These are phyloP conservation scores for Athelia sp. DNA, from an alignment of 1,284 basidiomycete genomes.

Conservation along the genomic window DNA sequence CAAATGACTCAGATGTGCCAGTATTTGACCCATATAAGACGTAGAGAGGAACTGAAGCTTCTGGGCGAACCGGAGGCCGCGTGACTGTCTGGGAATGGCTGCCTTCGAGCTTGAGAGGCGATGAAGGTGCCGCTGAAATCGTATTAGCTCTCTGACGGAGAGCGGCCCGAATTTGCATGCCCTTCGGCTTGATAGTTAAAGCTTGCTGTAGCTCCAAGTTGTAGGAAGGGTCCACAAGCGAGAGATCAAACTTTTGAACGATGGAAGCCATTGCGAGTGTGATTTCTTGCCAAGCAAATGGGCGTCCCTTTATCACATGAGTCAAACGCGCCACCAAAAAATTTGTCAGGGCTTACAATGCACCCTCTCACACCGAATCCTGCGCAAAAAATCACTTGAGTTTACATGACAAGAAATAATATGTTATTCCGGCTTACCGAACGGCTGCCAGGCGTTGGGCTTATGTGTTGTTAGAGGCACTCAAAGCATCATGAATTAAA, in stretches of 20 bases:
- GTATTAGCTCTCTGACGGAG: conserved; percentile 21
- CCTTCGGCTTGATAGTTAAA: conserved; percentile 43
- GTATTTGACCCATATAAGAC: conserved; percentile 46
- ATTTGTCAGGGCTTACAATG: conserved; percentile 24
- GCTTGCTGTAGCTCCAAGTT: conserved; percentile 38
- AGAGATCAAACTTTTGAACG: conserved; percentile 41
- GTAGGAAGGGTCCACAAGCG: conserved; percentile 37
- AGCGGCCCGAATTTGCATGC: conserved; percentile 35
- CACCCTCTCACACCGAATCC: conserved; percentile 35
- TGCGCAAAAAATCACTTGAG: conserved; percentile 11
- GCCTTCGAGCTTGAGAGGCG: conserved; percentile 5
- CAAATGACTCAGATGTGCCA: conserved; percentile 47
- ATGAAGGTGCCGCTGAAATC: conserved; percentile 11
- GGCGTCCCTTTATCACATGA: conserved; percentile 21
- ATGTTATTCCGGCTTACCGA: conserved; percentile 18
- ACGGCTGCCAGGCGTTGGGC: conserved; percentile 44
- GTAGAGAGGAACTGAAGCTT: conserved; percentile 25
- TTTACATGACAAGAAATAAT: not conserved
- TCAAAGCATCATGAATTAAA: not conserved
- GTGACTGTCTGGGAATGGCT: not conserved
- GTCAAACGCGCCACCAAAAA: conserved; percentile 7
- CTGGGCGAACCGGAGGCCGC: not conserved
- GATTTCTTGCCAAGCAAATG: conserved; percentile 47
- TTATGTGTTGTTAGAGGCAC: conserved; percentile 3
- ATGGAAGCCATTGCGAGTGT: conserved; percentile 34